Conservation (phyloP, 495 filamentous ascomycete species). For the Penicillium dipodomyicola region DNA sequence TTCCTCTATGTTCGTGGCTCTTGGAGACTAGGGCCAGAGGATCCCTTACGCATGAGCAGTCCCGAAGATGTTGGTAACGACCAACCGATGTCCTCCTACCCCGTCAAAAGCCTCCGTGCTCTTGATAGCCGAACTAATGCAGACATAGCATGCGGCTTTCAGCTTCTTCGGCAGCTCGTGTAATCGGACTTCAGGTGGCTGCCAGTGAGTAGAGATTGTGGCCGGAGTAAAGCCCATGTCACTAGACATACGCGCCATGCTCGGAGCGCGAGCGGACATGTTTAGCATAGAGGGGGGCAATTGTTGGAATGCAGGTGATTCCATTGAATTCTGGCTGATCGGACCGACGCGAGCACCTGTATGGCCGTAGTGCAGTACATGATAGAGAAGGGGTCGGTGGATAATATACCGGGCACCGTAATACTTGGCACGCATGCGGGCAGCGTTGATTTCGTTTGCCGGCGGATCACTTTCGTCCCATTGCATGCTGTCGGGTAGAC, state of each 20-base stretch:
- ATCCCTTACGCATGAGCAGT: constrained; percentile 11
- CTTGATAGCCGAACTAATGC: constrained; percentile 1
- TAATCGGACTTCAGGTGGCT: constrained; percentile 16
- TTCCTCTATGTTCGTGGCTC: neutral
- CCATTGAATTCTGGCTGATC: constrained; percentile 24
- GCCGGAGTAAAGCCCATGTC: constrained; percentile 17
- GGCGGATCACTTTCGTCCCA: constrained; percentile 71
- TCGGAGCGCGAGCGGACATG: constrained; percentile 17
- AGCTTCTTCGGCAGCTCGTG: constrained; percentile 44
- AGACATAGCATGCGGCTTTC: neutral
- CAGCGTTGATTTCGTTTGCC: constrained; percentile 72
- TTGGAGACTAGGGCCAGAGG: neutral
- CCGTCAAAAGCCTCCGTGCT: constrained; percentile 12
- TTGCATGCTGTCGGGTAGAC: constrained; percentile 45
- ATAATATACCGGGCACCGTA: constrained; percentile 91
- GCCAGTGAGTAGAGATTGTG: constrained; percentile 13
- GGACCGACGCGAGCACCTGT: constrained; percentile 24
- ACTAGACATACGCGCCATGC: constrained; percentile 38
- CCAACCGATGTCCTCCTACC: constrained; percentile 5
- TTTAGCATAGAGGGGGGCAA: constrained; percentile 32
- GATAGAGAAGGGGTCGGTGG: constrained; percentile 73
- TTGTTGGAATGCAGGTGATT: constrained; percentile 37
- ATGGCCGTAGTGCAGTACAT: constrained; percentile 55
- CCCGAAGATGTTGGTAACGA: constrained; percentile 11
- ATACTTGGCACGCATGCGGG: constrained; percentile 88